A percentile compares a stretch with the other conserved stretches of the same genome.
phyloP scores from a whole-genome alignment of 768 basidiomycete genomes.

The Tulasnella sp. region DNA sequence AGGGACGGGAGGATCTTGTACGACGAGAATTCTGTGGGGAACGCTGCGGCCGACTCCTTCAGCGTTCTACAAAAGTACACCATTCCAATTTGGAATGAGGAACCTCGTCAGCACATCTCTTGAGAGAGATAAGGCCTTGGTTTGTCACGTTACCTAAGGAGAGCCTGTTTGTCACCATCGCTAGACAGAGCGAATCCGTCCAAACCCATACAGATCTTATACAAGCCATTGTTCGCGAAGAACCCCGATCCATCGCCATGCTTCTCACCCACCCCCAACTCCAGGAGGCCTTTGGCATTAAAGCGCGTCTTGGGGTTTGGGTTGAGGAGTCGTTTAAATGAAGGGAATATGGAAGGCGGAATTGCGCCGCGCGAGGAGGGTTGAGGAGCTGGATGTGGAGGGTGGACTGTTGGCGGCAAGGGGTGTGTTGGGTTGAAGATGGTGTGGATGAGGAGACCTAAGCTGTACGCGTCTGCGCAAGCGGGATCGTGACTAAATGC shows the following conservation, averaged over 20 bases:
- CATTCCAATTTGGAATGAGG: too few relatives aligned
- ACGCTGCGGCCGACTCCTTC: slow-evolving; percentile 64
- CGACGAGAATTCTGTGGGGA: slow-evolving; percentile 78
- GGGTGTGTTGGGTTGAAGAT: slow-evolving; percentile 82
- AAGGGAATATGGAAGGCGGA: slow-evolving; percentile 59
- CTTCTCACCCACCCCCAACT: slow-evolving; percentile 63
- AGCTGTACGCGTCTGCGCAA: slow-evolving; percentile 73
- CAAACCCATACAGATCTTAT: slow-evolving; percentile 72
- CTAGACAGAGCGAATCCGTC: slow-evolving; percentile 73
- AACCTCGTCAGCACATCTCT: background rate
- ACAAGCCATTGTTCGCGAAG: slow-evolving; percentile 69
- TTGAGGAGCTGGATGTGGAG: slow-evolving; percentile 68
- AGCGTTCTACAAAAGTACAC: slow-evolving; percentile 49
- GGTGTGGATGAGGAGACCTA: slow-evolving; percentile 74
- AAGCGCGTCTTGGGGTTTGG: slow-evolving; percentile 76
- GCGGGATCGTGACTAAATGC: slow-evolving; percentile 42
- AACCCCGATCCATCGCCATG: slow-evolving; percentile 54
- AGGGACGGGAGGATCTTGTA: slow-evolving; percentile 84
- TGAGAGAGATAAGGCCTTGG: background rate
- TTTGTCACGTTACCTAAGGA: slow-evolving; percentile 47
- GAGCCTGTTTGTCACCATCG: slow-evolving; percentile 63
- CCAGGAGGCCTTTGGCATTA: slow-evolving; percentile 64
- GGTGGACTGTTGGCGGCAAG: slow-evolving; percentile 51
- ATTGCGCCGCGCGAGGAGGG: slow-evolving; percentile 67
- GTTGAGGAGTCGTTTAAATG: slow-evolving; percentile 80